These are phyloP conservation scores for Tetrapyrgos nigripes DNA, from an alignment of 1,284 basidiomycete species.

Conservation along the genomic window DNA sequence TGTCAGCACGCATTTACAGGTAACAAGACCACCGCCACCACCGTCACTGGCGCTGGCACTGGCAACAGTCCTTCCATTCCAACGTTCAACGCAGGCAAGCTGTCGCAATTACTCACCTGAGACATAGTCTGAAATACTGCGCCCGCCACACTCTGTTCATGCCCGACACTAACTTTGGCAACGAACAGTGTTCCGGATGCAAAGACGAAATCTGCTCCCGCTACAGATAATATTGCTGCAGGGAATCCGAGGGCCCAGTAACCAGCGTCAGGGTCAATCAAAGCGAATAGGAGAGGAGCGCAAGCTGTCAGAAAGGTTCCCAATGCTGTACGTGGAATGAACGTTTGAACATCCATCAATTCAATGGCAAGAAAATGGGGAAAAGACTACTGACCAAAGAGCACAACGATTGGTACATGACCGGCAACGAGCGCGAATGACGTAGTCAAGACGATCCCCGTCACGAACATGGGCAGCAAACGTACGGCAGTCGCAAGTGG, in stretches of 20 bases:
- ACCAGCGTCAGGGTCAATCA: constrained; percentile 61
- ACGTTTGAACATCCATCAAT: background rate
- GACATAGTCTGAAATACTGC: constrained; percentile 80
- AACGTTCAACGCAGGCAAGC: no score
- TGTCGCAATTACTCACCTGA: constrained; percentile 51
- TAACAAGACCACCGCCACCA: background rate
- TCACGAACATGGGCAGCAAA: constrained; percentile 79
- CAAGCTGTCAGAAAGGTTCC: constrained; percentile 67
- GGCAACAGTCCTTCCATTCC: no score
- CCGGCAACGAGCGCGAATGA: constrained; percentile 69
- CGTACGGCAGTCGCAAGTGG: constrained; percentile 78
- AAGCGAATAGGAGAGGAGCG: constrained; percentile 76
- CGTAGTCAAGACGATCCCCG: constrained; percentile 73
- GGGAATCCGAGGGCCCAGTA: constrained; percentile 89
- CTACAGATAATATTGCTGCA: constrained; percentile 71
- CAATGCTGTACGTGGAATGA: constrained; percentile 37
- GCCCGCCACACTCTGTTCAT: constrained; percentile 82
- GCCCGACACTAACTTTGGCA: constrained; percentile 67
- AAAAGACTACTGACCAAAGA: constrained; percentile 53
- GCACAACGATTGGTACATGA: constrained; percentile 58
- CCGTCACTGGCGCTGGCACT: no score
- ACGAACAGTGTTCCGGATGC: constrained; percentile 80
- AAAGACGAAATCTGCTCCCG: constrained; percentile 85
- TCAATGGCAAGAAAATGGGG: background rate
- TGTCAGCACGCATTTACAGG: background rate